Conservation (phyloP, 805 yeast genomes). For the Candida wancherniae region DNA sequence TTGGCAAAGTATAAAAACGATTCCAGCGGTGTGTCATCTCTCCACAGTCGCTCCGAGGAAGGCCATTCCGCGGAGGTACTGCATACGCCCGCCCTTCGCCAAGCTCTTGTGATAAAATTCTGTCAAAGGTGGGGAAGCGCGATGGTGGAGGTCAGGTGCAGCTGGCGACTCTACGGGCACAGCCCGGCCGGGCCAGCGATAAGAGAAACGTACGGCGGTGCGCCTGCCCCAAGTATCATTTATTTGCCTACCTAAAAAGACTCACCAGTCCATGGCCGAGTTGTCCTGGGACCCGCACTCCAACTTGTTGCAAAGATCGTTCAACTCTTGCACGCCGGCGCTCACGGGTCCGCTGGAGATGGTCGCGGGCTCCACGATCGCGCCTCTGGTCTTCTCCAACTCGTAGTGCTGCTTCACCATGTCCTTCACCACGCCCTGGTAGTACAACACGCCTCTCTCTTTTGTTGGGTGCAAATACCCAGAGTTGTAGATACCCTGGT, state of each 20-base stretch:
- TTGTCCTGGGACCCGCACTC: constrained; percentile 35
- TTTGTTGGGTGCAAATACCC: constrained; percentile 57
- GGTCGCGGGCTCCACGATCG: constrained; percentile 48
- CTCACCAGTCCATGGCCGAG: constrained; percentile 15
- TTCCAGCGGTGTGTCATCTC: too few species aligned
- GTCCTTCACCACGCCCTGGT: constrained; percentile 51
- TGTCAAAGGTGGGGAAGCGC: too few species aligned
- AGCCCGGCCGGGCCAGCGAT: too few species aligned
- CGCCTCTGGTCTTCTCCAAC: constrained; percentile 42
- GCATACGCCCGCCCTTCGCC: too few species aligned
- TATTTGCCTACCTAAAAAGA: neutral
- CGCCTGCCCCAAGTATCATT: too few species aligned
- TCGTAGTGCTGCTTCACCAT: constrained; percentile 54
- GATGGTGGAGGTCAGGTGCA: too few species aligned
- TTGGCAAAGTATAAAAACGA: too few species aligned
- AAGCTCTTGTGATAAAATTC: too few species aligned
- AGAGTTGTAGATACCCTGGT: constrained; percentile 55
- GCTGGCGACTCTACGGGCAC: too few species aligned
- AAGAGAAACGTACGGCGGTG: too few species aligned
- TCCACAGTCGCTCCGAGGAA: too few species aligned
- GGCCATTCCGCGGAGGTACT: too few species aligned
- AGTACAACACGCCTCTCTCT: constrained; percentile 55
- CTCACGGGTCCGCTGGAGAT: constrained; percentile 36
- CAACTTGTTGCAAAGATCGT: constrained; percentile 44
- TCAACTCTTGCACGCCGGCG: constrained; percentile 44